These are phyloP conservation scores for Microbotryomycetes sp. DNA, from an alignment of 1,284 basidiomycete genomes.

Conservation along the genomic window DNA sequence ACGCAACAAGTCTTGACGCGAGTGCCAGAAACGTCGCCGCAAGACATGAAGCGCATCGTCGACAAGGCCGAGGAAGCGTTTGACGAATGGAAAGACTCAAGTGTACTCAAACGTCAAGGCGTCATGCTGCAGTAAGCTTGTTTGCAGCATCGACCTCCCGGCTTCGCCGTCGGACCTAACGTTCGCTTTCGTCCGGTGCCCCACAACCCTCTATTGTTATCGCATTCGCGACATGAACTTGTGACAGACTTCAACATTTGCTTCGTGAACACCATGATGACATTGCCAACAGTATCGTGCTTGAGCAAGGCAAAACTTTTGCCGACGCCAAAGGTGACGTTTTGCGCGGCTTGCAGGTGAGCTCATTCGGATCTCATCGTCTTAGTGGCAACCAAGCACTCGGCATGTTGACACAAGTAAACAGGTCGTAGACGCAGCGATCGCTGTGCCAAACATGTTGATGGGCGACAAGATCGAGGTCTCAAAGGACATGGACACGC, in stretches of 20 bases:
- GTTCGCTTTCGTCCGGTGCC: background rate
- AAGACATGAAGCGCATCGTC: constrained; percentile 81
- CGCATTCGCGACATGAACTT: background rate
- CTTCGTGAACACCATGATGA: constrained; percentile 46
- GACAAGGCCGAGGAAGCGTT: constrained; percentile 79
- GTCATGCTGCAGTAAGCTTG: constrained; percentile 71
- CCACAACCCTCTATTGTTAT: background rate
- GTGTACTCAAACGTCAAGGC: constrained; percentile 76
- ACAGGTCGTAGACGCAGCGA: constrained; percentile 87
- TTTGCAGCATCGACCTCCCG: background rate
- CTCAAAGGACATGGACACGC: constrained; percentile 95
- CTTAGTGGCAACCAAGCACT: background rate
- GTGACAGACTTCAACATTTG: constrained; percentile 41
- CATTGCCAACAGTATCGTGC: constrained; percentile 38
- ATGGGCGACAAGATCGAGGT: constrained; percentile 91
- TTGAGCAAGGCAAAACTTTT: constrained; percentile 44
- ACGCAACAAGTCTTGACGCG: constrained; percentile 64
- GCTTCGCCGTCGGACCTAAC: background rate
- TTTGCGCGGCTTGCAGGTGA: constrained; percentile 63
- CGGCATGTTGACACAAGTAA: background rate
- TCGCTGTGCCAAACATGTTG: constrained; percentile 72
- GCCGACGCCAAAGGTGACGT: constrained; percentile 90
- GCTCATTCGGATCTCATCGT: background rate
- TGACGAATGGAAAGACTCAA: constrained; percentile 81
- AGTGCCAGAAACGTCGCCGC: constrained; percentile 78